A percentile compares a stretch with the other conserved stretches of the same genome.
Conservation (phyloP, 2,329 filamentous ascomycete species). For the Paecilomyces dactylethromorphus region DNA sequence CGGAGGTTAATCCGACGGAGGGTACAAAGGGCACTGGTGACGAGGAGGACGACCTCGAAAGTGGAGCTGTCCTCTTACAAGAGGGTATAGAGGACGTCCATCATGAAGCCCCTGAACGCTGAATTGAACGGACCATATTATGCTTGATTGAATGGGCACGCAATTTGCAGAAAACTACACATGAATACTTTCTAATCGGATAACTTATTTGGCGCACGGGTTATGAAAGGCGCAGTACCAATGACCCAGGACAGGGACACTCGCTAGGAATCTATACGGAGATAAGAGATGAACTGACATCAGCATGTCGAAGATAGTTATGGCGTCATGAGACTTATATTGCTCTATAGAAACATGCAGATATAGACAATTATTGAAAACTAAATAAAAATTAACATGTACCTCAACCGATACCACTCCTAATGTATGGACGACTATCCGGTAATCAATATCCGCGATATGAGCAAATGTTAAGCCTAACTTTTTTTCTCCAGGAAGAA, state of each 20-base stretch:
- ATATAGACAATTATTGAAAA: neutral
- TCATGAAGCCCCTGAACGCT: neutral
- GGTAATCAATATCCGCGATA: too few species aligned
- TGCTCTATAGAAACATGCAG: neutral
- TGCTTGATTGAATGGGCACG: neutral
- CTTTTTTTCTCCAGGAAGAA: too few species aligned
- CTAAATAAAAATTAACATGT: neutral
- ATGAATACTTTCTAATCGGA: neutral
- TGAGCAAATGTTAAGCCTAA: too few species aligned
- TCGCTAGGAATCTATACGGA: neutral
- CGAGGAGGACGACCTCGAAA: neutral
- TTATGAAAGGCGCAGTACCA: neutral
- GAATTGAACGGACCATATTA: neutral
- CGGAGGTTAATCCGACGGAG: slow-evolving; percentile 3
- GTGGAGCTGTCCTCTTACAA: neutral
- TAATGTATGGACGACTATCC: too few species aligned
- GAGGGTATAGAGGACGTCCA: neutral
- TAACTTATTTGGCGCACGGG: neutral
- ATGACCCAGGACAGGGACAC: neutral
- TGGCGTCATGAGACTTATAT: neutral
- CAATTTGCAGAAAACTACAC: neutral
- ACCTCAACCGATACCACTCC: too few species aligned
- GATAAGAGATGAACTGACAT: neutral
- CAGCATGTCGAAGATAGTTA: neutral
- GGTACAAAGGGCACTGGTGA: slow-evolving; percentile 7